A percentile compares a stretch with the other conserved stretches of the same genome.
phyloP scores from a whole-genome alignment of 2,329 filamentous ascomycete genomes.

The Trichocomaceae sp. region DNA sequence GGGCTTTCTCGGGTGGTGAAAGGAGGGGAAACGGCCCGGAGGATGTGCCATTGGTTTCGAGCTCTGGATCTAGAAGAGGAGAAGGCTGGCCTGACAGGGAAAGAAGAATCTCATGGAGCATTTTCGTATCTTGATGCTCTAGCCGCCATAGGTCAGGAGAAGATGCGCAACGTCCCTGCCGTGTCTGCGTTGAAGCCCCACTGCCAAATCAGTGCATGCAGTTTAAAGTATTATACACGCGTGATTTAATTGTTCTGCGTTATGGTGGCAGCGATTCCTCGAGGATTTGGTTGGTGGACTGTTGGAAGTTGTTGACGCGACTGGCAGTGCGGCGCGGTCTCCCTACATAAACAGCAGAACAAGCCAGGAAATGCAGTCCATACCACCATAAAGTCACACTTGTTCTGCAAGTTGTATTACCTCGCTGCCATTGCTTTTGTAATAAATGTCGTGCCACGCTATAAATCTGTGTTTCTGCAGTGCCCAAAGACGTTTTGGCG shows the following conservation, averaged over 20 bases:
- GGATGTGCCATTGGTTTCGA: constrained; percentile 46
- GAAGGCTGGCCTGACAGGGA: constrained; percentile 92
- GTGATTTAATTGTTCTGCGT: background rate
- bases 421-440: background rate
- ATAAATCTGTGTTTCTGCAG: background rate
- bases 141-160: background rate
- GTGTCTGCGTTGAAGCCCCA: background rate
- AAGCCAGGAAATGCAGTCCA: background rate
- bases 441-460: background rate
- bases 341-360: background rate
- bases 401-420: background rate
- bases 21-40: constrained; percentile 45
- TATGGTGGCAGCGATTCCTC: background rate
- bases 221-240: background rate
- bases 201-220: background rate
- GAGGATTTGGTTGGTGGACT: background rate
- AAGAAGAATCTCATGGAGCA: constrained; percentile 98
- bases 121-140: constrained; percentile 37
- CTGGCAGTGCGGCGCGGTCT: background rate
- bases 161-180: background rate
- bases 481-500: background rate
- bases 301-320: constrained; percentile 7
- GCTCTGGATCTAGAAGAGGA: constrained; percentile 62
- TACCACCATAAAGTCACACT: background rate
- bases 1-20: constrained; percentile 73